Evolutionary conservation across 305 asterid genomes (phyloP).

Genomic region (Fraxinus nigra): DNA sequence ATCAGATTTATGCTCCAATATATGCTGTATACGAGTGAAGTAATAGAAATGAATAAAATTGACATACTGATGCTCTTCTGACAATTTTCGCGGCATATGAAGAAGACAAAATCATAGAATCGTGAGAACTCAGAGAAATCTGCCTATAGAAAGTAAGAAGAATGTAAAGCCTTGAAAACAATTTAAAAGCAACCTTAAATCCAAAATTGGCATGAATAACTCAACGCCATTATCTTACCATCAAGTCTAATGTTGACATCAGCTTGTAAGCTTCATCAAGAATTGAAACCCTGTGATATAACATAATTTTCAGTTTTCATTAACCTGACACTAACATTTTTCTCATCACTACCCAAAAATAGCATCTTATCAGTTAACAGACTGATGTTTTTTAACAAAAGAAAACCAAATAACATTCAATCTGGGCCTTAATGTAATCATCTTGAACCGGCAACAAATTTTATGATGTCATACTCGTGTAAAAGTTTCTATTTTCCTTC

Average conservation of each 20-base stretch:
- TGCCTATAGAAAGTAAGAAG: slow-evolving; percentile 41
- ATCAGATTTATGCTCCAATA: neutral
- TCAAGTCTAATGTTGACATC: slow-evolving; percentile 58
- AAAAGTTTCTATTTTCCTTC: neutral
- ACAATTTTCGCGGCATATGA: slow-evolving; percentile 92
- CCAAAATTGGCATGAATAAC: slow-evolving; percentile 10
- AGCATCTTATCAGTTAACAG: neutral
- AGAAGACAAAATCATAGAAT: slow-evolving; percentile 89
- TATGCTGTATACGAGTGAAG: neutral
- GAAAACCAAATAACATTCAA: neutral
- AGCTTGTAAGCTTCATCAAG: slow-evolving; percentile 75
- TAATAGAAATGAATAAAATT: slow-evolving; percentile 1
- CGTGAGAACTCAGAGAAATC: slow-evolving; percentile 75
- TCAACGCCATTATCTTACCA: slow-evolving; percentile 37
- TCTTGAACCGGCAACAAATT: neutral
- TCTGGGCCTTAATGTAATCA: neutral
- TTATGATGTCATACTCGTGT: neutral
- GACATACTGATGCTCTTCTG: slow-evolving; percentile 87
- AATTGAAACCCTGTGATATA: slow-evolving; percentile 49
- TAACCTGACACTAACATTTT: neutral
- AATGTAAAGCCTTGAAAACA: slow-evolving; percentile 18
- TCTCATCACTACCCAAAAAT: neutral
- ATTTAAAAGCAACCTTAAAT: neutral
- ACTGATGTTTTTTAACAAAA: neutral
- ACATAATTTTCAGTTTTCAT: slow-evolving; percentile 23